phyloP scores from a whole-genome alignment of 345 rosid genomes.

The Clausena lansium region DNA sequence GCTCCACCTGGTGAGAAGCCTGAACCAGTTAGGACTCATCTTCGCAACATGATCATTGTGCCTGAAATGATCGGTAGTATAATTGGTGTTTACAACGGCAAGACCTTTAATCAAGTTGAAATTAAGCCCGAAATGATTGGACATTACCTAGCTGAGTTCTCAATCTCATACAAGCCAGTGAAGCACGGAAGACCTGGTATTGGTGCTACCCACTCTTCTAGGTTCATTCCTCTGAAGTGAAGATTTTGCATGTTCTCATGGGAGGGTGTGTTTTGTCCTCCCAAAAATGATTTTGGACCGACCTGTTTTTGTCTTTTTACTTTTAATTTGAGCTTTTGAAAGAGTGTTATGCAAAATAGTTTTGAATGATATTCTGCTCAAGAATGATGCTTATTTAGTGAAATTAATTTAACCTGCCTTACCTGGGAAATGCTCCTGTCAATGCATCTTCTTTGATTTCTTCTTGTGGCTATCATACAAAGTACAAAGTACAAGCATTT shows the following conservation, averaged over 20 bases:
- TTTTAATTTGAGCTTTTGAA: background rate
- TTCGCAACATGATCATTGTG: constrained; percentile 73
- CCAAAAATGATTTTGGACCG: background rate
- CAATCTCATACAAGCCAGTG: constrained; percentile 57
- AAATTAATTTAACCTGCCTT: background rate
- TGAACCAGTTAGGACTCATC: constrained; percentile 61
- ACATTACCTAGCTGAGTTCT: constrained; percentile 59
- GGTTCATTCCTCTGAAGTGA: constrained; percentile 82
- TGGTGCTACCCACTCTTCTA: constrained; percentile 68
- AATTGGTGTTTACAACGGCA: constrained; percentile 65
- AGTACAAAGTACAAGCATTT: background rate
- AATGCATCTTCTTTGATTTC: background rate
- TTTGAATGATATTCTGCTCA: background rate
- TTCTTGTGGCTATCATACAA: background rate
- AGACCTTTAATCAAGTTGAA: constrained; percentile 64
- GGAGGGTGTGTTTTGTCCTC: background rate
- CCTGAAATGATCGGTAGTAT: constrained; percentile 74
- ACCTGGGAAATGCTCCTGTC: background rate
- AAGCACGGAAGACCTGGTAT: constrained; percentile 69
- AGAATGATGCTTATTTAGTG: background rate
- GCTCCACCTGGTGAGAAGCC: constrained; percentile 72
- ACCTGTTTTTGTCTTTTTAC: background rate
- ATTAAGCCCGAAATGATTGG: constrained; percentile 78
- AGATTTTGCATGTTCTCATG: background rate
- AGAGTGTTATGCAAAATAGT: background rate